phyloP scores from a whole-genome alignment of 345 rosid species.

The Eucalyptus erythrocorys region DNA sequence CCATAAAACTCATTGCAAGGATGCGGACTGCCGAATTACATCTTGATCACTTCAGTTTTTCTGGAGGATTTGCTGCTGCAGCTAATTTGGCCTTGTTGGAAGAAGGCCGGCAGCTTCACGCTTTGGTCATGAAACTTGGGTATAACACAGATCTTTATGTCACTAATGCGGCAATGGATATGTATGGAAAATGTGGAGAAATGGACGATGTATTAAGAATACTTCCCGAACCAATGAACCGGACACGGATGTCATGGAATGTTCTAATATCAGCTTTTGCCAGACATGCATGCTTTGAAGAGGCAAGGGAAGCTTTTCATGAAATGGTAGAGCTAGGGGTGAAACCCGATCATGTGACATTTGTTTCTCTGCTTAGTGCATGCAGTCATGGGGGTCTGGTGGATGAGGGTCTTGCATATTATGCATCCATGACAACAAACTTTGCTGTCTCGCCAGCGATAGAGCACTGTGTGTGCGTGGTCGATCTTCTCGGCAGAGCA shows the following conservation, averaged over 20 bases:
- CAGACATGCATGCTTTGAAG: conserved; percentile 53
- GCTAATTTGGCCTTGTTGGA: conserved; percentile 71
- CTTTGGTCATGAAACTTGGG: conserved; percentile 56
- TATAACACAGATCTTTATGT: conserved; percentile 44
- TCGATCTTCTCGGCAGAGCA: conserved; percentile 85
- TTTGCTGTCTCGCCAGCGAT: conserved; percentile 38
- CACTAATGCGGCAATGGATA: conserved; percentile 63
- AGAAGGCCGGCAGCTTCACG: conserved; percentile 79
- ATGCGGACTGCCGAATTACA: conserved; percentile 44
- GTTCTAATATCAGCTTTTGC: conserved; percentile 72
- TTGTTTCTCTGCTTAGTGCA: conserved; percentile 80
- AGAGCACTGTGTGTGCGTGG: conserved; percentile 78
- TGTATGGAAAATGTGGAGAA: conserved; percentile 90
- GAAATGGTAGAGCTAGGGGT: conserved; percentile 53
- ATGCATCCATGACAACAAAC: conserved; percentile 42
- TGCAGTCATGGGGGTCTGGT: conserved; percentile 85
- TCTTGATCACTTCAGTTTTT: conserved; percentile 67
- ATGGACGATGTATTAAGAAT: conserved; percentile 40
- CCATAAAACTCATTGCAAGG: conserved; percentile 38
- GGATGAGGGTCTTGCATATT: conserved; percentile 65
- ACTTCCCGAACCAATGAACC: conserved; percentile 27
- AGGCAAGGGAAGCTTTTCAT: conserved; percentile 59
- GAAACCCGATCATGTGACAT: conserved; percentile 79
- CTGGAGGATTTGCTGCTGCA: conserved; percentile 68
- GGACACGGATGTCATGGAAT: conserved; percentile 72